Percentiles rank a stretch among this genome's conserved stretches.
Evolutionary conservation across 2,329 filamentous ascomycete genomes (phyloP).

Genomic region (Hypoxylon sp.): DNA sequence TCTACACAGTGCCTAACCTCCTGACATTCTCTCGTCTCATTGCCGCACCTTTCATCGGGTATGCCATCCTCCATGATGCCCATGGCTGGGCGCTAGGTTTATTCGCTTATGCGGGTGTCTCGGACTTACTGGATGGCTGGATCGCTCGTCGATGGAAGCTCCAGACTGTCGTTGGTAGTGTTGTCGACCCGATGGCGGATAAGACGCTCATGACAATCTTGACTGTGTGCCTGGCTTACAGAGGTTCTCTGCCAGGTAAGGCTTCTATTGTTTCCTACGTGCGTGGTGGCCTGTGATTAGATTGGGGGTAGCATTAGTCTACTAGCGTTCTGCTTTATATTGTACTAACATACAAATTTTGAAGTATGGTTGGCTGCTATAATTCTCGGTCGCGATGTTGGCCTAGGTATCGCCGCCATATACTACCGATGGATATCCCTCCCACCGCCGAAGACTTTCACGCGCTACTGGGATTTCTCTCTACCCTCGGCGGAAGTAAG

Average conservation of each 20-base stretch:
- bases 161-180: constrained; percentile 92
- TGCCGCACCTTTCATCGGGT: constrained; percentile 88
- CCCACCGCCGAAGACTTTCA: constrained; percentile 92
- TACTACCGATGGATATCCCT: constrained; percentile 97
- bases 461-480: constrained; percentile 97
- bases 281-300: neutral
- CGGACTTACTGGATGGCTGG: constrained; percentile 93
- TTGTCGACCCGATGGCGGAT: constrained; percentile 97
- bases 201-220: constrained; percentile 96
- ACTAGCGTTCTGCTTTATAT: neutral
- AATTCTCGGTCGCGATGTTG: constrained; percentile 90
- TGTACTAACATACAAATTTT: constrained; percentile 21
- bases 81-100: constrained; percentile 84
- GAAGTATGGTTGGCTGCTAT: constrained; percentile 88
- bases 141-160: constrained; percentile 90
- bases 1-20: constrained; percentile 96
- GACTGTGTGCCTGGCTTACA: constrained; percentile 86
- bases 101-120: constrained; percentile 93
- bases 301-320: neutral
- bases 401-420: constrained; percentile 86
- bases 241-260: constrained; percentile 84
- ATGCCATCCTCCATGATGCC: constrained; percentile 87
- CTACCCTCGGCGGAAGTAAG: constrained; percentile 88
- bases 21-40: constrained; percentile 89
- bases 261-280: constrained; percentile 5